phyloP scores from a whole-genome alignment of 208 protist species.

The Trypanosomatidae sp. region DNA sequence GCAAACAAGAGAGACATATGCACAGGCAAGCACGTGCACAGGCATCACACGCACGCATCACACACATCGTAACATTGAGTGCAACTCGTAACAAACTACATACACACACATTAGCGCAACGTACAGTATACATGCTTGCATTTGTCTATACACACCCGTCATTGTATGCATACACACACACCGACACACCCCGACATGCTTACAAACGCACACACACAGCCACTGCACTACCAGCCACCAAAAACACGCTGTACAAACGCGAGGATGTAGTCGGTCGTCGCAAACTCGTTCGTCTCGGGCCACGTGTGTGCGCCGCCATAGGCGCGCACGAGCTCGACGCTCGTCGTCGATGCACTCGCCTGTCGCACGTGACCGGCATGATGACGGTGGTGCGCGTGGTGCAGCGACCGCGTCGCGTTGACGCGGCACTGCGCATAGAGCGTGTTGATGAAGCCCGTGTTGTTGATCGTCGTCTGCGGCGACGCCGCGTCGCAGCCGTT shows the following conservation, averaged over 20 bases:
- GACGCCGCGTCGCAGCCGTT: constrained; percentile 13
- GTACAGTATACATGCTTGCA: too few relatives aligned
- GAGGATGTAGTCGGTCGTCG: constrained; percentile 57
- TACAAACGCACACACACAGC: too few relatives aligned
- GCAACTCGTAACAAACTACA: too few relatives aligned
- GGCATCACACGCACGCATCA: too few relatives aligned
- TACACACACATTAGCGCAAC: too few relatives aligned
- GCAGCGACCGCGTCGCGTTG: not conserved
- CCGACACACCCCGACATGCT: too few relatives aligned
- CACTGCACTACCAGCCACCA: constrained; percentile 12
- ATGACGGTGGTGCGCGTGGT: not conserved
- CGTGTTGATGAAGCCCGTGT: constrained; percentile 18
- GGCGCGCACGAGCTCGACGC: constrained; percentile 43
- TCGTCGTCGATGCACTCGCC: not conserved
- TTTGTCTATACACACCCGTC: too few relatives aligned
- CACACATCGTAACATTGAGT: too few relatives aligned
- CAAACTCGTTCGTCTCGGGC: constrained; percentile 34
- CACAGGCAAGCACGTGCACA: too few relatives aligned
- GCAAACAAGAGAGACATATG: too few relatives aligned
- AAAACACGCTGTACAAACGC: constrained; percentile 30
- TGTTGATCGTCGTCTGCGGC: constrained; percentile 21
- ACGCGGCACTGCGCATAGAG: constrained; percentile 23
- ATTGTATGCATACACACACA: too few relatives aligned
- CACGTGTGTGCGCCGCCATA: constrained; percentile 24
- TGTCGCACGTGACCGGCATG: not conserved